phyloP scores from a whole-genome alignment of 208 protist genomes.

The Leishmania aethiopica region DNA sequence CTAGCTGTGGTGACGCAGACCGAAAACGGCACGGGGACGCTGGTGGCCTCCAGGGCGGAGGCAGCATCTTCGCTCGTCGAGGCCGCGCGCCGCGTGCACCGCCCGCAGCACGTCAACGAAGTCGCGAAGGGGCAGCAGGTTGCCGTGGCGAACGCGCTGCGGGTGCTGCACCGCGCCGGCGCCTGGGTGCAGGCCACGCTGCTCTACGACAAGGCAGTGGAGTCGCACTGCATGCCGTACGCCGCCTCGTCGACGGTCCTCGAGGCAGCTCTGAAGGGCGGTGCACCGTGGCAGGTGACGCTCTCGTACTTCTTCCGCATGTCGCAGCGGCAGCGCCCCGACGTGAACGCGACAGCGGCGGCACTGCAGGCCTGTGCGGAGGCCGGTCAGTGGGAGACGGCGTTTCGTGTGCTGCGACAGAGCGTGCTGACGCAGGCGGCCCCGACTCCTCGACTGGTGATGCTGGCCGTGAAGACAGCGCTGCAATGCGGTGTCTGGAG shows the following conservation, averaged over 20 bases:
- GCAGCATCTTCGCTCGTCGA: conserved; percentile 28
- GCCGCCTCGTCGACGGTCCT: conserved; percentile 35
- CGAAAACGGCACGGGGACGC: not conserved
- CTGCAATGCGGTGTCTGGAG: conserved; percentile 57
- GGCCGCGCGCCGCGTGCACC: conserved; percentile 18
- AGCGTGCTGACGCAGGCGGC: conserved; percentile 51
- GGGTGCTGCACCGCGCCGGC: conserved; percentile 33
- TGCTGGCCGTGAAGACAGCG: conserved; percentile 46
- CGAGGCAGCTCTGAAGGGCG: conserved; percentile 32
- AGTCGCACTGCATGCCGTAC: conserved; percentile 57
- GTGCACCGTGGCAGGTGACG: conserved; percentile 62
- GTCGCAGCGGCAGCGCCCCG: conserved; percentile 54
- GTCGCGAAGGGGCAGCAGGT: conserved; percentile 18
- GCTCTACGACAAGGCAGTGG: conserved; percentile 53
- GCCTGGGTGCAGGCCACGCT: conserved; percentile 64
- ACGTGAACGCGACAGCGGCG: conserved; percentile 45
- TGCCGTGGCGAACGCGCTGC: conserved; percentile 31
- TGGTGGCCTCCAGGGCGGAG: not conserved
- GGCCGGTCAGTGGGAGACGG: conserved; percentile 67
- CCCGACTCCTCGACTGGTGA: conserved; percentile 52
- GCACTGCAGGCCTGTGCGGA: conserved; percentile 67
- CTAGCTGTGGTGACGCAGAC: not conserved
- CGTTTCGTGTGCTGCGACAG: conserved; percentile 67
- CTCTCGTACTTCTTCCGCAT: conserved; percentile 62
- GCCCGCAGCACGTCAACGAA: conserved; percentile 28